Percentiles rank a stretch among this genome's conserved stretches.
phyloP scores from a whole-genome alignment of 768 basidiomycete species.

The Thelephora ganbajun region DNA sequence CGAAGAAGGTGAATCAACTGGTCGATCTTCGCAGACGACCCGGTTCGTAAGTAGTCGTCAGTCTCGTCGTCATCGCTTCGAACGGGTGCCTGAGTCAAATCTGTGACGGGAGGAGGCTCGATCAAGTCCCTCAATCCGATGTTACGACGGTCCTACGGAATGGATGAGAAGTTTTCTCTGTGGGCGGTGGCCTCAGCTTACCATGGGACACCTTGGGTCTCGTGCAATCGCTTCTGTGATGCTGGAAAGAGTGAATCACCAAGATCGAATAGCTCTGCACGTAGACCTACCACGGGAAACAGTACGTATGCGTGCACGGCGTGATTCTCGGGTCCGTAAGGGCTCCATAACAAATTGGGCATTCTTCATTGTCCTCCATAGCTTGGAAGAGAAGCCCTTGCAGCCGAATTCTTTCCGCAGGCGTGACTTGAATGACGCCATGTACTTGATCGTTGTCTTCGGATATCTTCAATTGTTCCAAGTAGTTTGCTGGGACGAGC shows the following conservation, averaged over 20 bases:
- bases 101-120: constrained; percentile 49
- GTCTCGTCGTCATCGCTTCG: constrained; percentile 22
- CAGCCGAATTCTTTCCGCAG: constrained; percentile 35
- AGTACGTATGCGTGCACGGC: constrained; percentile 59
- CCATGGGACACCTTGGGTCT: constrained; percentile 77
- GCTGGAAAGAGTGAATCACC: constrained; percentile 18
- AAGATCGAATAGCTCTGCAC: background rate
- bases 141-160: constrained; percentile 51
- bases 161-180: background rate
- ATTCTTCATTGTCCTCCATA: constrained; percentile 75
- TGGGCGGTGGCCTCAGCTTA: constrained; percentile 13
- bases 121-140: constrained; percentile 42
- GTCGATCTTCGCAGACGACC: constrained; percentile 76
- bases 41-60: constrained; percentile 26
- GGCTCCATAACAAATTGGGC: constrained; percentile 57
- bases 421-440: constrained; percentile 27
- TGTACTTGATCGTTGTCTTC: constrained; percentile 18
- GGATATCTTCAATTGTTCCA: constrained; percentile 40
- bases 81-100: constrained; percentile 48
- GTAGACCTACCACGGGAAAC: constrained; percentile 43
- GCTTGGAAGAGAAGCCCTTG: constrained; percentile 46
- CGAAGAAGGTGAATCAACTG: constrained; percentile 63
- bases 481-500: constrained; percentile 55
- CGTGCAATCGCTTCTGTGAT: constrained; percentile 57
- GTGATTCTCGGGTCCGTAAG: constrained; percentile 60